Conservation (phyloP, 306 rosid species). For the Bauhinia variegata region DNA sequence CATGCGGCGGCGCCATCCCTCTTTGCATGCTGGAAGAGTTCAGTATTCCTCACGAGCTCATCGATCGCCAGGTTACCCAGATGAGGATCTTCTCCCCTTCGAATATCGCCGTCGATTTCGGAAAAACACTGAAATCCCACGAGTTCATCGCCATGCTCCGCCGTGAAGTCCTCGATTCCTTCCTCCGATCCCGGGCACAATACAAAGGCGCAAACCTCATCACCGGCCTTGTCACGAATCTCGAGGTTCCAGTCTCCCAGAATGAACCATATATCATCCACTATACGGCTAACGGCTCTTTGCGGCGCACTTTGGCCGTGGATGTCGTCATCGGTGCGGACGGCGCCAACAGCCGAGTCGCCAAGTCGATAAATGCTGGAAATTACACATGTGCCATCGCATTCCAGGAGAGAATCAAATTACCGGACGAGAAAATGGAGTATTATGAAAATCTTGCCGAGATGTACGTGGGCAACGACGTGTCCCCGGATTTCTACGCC, state of each 20-base stretch:
- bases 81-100: conserved; percentile 89
- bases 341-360: conserved; percentile 87
- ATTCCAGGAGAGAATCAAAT: conserved; percentile 80
- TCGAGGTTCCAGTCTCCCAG: conserved; percentile 54
- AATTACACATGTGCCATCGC: conserved; percentile 76
- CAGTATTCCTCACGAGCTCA: conserved; percentile 69
- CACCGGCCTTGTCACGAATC: conserved; percentile 63
- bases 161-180: conserved; percentile 87
- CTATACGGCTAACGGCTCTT: conserved; percentile 50
- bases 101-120: conserved; percentile 84
- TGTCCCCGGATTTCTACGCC: conserved; percentile 91
- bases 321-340: conserved; percentile 90
- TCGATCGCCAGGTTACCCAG: conserved; percentile 77
- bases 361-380: conserved; percentile 77
- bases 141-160: conserved; percentile 95
- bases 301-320: conserved; percentile 52
- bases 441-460: conserved; percentile 78
- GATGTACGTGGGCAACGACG: conserved; percentile 81
- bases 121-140: conserved; percentile 65
- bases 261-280: conserved; percentile 60
- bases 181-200: conserved; percentile 77
- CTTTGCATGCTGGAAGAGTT: conserved; percentile 92
- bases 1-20: conserved; percentile 98
- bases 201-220: conserved; percentile 64
- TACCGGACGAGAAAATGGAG: conserved; percentile 78